A percentile compares a stretch with the other conserved stretches of the same genome.
These are phyloP conservation scores for Wilcoxina mikolae DNA, from an alignment of 495 filamentous ascomycete species.

Conservation along the genomic window DNA sequence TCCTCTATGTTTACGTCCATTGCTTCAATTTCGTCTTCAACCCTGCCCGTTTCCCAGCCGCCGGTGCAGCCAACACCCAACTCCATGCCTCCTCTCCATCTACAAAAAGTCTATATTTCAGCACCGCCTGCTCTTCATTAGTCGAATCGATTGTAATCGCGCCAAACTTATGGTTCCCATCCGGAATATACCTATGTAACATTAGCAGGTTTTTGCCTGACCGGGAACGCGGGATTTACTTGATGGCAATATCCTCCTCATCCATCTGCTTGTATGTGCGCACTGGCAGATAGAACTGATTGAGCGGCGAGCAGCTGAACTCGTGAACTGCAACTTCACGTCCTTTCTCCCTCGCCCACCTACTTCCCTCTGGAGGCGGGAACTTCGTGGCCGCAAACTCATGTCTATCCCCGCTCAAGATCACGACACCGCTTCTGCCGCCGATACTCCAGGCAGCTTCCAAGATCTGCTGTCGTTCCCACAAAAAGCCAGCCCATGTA, in stretches of 20 bases:
- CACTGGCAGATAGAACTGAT: slow-evolving; percentile 84
- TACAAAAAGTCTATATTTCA: slow-evolving; percentile 71
- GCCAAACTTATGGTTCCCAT: slow-evolving; percentile 83
- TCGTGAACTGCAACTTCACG: slow-evolving; percentile 49
- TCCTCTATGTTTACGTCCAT: background rate
- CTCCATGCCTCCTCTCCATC: slow-evolving; percentile 69
- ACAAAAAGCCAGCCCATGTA: slow-evolving; percentile 82
- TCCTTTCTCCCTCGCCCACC: slow-evolving; percentile 3
- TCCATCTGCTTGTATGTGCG: slow-evolving; percentile 67
- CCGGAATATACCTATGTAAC: slow-evolving; percentile 51
- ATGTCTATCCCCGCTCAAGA: slow-evolving; percentile 81
- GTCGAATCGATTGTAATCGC: slow-evolving; percentile 64
- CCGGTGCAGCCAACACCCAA: slow-evolving; percentile 42
- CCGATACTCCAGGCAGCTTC: slow-evolving; percentile 81
- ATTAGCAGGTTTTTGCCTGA: background rate
- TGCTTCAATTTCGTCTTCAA: background rate
- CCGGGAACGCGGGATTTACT: slow-evolving; percentile 36
- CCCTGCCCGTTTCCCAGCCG: slow-evolving; percentile 8
- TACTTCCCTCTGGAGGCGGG: slow-evolving; percentile 36
- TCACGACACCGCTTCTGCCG: slow-evolving; percentile 58
- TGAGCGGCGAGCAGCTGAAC: slow-evolving; percentile 76
- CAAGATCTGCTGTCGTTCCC: slow-evolving; percentile 62
- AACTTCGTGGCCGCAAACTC: slow-evolving; percentile 93
- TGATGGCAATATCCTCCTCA: slow-evolving; percentile 60
- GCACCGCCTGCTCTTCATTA: slow-evolving; percentile 44